Percentiles rank a stretch among this genome's conserved stretches.
phyloP scores from a whole-genome alignment of 176 grass and related monocot genomes.

The Cymbopogon citratus region DNA sequence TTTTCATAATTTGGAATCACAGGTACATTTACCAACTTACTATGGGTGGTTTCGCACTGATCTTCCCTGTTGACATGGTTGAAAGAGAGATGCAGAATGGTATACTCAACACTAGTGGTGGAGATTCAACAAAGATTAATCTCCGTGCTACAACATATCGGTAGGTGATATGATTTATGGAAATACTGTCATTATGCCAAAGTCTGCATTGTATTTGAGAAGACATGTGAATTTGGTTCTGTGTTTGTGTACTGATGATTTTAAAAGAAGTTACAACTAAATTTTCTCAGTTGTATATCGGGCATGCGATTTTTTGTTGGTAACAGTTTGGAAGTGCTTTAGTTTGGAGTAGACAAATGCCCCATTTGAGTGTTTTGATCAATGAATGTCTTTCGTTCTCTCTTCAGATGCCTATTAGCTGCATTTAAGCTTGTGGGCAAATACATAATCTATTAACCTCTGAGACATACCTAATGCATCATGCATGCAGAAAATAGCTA shows the following conservation, averaged over 20 bases:
- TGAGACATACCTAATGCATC: not conserved
- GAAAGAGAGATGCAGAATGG: slow-evolving; percentile 34
- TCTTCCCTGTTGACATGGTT: slow-evolving; percentile 68
- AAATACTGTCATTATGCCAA: not conserved
- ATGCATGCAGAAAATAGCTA: not conserved
- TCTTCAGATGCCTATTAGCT: not conserved
- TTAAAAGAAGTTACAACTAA: not conserved
- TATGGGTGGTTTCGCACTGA: slow-evolving; percentile 80
- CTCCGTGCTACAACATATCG: slow-evolving; percentile 69
- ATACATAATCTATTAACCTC: not conserved
- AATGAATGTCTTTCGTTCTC: not conserved
- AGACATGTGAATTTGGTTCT: not conserved
- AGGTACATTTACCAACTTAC: slow-evolving; percentile 97
- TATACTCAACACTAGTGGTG: slow-evolving; percentile 24
- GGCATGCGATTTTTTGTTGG: not conserved
- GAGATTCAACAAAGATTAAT: slow-evolving; percentile 80
- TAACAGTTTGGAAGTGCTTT: not conserved
- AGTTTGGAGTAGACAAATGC: not conserved
- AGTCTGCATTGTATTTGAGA: not conserved
- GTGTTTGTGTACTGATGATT: not conserved
- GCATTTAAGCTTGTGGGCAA: not conserved
- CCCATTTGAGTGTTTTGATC: not conserved
- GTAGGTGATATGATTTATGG: slow-evolving; percentile 16
- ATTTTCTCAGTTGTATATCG: not conserved
- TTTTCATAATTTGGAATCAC: slow-evolving; percentile 15